A percentile compares a stretch with the other conserved stretches of the same genome.
Conservation (phyloP, 2,329 filamentous ascomycete species). For the Pochonia chlamydosporia region DNA sequence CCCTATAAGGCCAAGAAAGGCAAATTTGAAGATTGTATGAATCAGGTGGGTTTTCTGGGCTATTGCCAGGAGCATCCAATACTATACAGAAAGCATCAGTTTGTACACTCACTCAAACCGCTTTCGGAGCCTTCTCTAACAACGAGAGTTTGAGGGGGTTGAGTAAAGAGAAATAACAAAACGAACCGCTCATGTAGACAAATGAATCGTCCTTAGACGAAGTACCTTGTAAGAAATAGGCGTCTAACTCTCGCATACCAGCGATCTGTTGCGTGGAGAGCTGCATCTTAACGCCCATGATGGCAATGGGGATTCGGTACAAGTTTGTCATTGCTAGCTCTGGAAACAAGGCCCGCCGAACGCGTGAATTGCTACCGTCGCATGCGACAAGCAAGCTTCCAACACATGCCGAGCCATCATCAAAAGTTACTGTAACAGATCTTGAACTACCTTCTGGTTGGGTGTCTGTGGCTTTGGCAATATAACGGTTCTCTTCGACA, state of each 20-base stretch:
- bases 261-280: slow-evolving; percentile 34
- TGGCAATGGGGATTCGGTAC: slow-evolving; percentile 38
- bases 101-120: background rate
- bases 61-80: slow-evolving; percentile 42
- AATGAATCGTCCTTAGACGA: slow-evolving; percentile 45
- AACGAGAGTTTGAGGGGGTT: background rate
- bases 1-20: slow-evolving; percentile 42
- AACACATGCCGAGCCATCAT: slow-evolving; percentile 34
- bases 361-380: slow-evolving; percentile 42
- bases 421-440: slow-evolving; percentile 37
- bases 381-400: slow-evolving; percentile 44
- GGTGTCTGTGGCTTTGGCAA: slow-evolving; percentile 20
- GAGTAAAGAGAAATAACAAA: background rate
- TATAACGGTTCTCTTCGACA: slow-evolving; percentile 6
- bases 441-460: slow-evolving; percentile 12
- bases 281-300: slow-evolving; percentile 40
- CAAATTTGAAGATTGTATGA: slow-evolving; percentile 43
- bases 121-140: background rate
- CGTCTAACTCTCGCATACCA: slow-evolving; percentile 40
- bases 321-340: slow-evolving; percentile 15
- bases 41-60: slow-evolving; percentile 20
- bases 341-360: slow-evolving; percentile 32
- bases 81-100: slow-evolving; percentile 22
- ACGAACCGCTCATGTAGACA: slow-evolving; percentile 45
- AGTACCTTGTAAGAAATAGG: slow-evolving; percentile 49